Evolutionary conservation across 2,329 filamentous ascomycete genomes (phyloP).

Genomic region (Fusarium begoniae): DNA sequence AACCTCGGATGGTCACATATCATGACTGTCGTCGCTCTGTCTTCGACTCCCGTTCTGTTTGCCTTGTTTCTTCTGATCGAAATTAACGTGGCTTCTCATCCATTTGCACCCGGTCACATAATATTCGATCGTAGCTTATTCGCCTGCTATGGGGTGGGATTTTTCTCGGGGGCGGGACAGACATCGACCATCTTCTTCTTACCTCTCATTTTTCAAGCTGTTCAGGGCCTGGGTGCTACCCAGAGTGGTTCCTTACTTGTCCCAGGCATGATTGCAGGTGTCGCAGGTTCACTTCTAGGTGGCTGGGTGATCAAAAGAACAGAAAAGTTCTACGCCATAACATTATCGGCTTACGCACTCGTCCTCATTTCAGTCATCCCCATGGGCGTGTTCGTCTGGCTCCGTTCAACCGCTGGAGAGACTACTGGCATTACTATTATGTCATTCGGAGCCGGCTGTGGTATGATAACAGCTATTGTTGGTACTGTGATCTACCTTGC

Average conservation of each 20-base stretch:
- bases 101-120: slow-evolving; percentile 79
- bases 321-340: slow-evolving; percentile 77
- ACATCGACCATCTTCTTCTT: slow-evolving; percentile 73
- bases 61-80: slow-evolving; percentile 75
- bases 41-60: slow-evolving; percentile 67
- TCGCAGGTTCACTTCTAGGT: slow-evolving; percentile 70
- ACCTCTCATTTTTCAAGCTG: slow-evolving; percentile 82
- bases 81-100: slow-evolving; percentile 71
- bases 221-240: slow-evolving; percentile 70
- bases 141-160: slow-evolving; percentile 72
- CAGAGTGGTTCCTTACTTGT: slow-evolving; percentile 72
- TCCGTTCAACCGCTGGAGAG: slow-evolving; percentile 60
- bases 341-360: slow-evolving; percentile 62
- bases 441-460: slow-evolving; percentile 51
- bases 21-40: slow-evolving; percentile 66
- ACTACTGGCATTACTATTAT: slow-evolving; percentile 65
- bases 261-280: slow-evolving; percentile 69
- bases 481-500: background rate
- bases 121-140: slow-evolving; percentile 74
- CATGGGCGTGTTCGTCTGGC: slow-evolving; percentile 63
- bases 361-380: slow-evolving; percentile 64
- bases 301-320: slow-evolving; percentile 76
- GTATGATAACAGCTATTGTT: slow-evolving; percentile 33
- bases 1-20: slow-evolving; percentile 74
- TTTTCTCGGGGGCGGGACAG: slow-evolving; percentile 71